These are phyloP conservation scores for Zea mays DNA, from an alignment of 176 grass and related monocot species.

Conservation along the genomic window DNA sequence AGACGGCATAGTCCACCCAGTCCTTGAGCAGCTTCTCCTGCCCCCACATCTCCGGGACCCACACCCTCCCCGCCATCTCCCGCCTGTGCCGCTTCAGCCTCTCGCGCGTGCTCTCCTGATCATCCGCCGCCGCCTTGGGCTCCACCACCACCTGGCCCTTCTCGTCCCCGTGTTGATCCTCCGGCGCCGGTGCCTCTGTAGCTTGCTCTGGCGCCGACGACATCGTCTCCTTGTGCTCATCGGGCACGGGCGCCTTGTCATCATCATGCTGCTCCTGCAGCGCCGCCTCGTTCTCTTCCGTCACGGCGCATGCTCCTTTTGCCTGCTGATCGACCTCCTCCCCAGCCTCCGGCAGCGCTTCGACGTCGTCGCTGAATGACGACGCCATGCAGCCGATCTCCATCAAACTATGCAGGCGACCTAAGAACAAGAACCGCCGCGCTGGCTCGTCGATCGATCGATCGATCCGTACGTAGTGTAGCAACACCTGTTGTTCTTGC, in stretches of 20 bases:
- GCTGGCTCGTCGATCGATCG: background rate
- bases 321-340: background rate
- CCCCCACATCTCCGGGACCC: slow-evolving; percentile 71
- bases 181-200: background rate
- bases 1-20: slow-evolving; percentile 57
- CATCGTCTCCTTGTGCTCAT: too few species aligned
- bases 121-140: background rate
- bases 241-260: background rate
- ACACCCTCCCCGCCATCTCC: slow-evolving; percentile 62
- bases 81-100: slow-evolving; percentile 60
- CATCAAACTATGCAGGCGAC: background rate
- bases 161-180: background rate
- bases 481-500: background rate
- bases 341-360: slow-evolving; percentile 3
- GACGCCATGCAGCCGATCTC: slow-evolving; percentile 32
- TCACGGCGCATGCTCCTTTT: background rate
- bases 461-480: background rate
- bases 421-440: background rate
- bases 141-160: background rate
- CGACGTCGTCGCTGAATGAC: slow-evolving; percentile 20
- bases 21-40: slow-evolving; percentile 71
- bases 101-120: slow-evolving; percentile 41
- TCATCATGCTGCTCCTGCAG: background rate
- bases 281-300: background rate
- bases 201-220: background rate